phyloP scores from a whole-genome alignment of 805 yeast genomes.

The Tanozyma kutaoensis region DNA sequence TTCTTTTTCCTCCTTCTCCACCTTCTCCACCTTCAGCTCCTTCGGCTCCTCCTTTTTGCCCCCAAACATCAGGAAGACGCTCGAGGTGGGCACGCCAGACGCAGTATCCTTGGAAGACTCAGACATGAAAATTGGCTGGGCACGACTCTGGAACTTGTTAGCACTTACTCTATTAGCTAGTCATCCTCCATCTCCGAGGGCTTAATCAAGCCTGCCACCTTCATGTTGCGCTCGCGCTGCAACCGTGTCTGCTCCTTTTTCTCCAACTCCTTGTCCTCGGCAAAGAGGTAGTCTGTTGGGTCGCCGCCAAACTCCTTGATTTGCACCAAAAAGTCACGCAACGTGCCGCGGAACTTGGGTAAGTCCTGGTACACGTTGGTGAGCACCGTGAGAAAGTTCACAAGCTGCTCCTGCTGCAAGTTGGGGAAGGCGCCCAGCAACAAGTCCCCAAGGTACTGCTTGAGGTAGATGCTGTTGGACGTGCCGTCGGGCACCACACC shows the following conservation, averaged over 20 bases:
- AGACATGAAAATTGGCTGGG: too few relatives aligned
- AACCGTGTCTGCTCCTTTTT: slow-evolving; percentile 49
- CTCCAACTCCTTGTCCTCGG: slow-evolving; percentile 83
- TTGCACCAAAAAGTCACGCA: slow-evolving; percentile 93
- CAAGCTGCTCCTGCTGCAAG: slow-evolving; percentile 69
- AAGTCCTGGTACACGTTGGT: slow-evolving; percentile 63
- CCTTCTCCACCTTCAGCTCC: slow-evolving; percentile 10
- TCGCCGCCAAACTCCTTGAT: slow-evolving; percentile 94
- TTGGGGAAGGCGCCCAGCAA: slow-evolving; percentile 87
- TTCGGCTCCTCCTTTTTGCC: slow-evolving; percentile 53
- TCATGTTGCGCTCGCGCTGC: slow-evolving; percentile 71
- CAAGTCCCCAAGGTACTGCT: slow-evolving; percentile 71
- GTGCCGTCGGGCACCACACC: slow-evolving; percentile 82
- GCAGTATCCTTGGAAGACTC: slow-evolving; percentile 33
- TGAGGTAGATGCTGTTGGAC: slow-evolving; percentile 63
- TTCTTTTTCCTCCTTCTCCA: slow-evolving; percentile 15
- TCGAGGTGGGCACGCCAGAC: slow-evolving; percentile 50
- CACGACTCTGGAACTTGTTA: too few relatives aligned
- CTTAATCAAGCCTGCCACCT: slow-evolving; percentile 86
- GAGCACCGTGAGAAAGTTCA: slow-evolving; percentile 69
- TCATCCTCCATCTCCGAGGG: slow-evolving; percentile 95
- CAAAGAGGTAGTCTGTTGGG: slow-evolving; percentile 85
- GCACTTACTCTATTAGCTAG: too few relatives aligned
- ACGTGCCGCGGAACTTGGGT: slow-evolving; percentile 62
- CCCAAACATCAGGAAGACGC: slow-evolving; percentile 92